Conservation (phyloP, 78 protist genomes). For the Carpediemonas membranifera region DNA sequence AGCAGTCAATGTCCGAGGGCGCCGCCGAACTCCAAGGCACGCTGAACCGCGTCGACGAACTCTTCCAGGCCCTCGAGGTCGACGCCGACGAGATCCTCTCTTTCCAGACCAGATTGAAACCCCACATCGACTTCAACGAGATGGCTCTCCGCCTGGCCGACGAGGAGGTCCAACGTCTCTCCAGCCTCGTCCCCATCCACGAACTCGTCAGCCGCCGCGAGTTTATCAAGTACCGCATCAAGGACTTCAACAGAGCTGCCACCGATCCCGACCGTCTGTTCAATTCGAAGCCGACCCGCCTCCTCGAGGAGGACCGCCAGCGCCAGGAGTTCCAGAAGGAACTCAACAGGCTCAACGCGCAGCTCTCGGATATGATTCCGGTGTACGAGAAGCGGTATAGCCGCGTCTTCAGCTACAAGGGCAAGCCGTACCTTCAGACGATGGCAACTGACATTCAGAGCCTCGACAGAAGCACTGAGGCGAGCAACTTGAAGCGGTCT, state of each 20-base stretch:
- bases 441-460: too few species aligned
- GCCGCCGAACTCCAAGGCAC: too few species aligned
- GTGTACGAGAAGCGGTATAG: too few species aligned
- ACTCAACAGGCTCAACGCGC: too few species aligned
- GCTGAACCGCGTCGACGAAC: too few species aligned
- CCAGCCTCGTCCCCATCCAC: neutral
- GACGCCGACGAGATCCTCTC: neutral
- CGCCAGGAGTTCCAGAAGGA: neutral
- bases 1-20: too few species aligned
- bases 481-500: too few species aligned
- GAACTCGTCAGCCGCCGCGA: slow-evolving; percentile 9
- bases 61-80: slow-evolving; percentile 3
- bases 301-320: slow-evolving; percentile 11
- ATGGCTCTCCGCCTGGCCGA: too few species aligned
- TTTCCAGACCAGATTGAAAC: neutral
- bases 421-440: too few species aligned
- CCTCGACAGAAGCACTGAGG: too few species aligned
- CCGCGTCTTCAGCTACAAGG: too few species aligned
- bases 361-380: too few species aligned
- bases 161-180: neutral
- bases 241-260: slow-evolving; percentile 14
- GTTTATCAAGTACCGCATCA: slow-evolving; percentile 10
- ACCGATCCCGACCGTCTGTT: slow-evolving; percentile 15
- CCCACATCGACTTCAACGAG: neutral
- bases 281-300: neutral